A percentile compares a stretch with the other conserved stretches of the same genome.
These are phyloP conservation scores for Solanum paucissectum DNA, from an alignment of 257 asterid species.

Conservation along the genomic window DNA sequence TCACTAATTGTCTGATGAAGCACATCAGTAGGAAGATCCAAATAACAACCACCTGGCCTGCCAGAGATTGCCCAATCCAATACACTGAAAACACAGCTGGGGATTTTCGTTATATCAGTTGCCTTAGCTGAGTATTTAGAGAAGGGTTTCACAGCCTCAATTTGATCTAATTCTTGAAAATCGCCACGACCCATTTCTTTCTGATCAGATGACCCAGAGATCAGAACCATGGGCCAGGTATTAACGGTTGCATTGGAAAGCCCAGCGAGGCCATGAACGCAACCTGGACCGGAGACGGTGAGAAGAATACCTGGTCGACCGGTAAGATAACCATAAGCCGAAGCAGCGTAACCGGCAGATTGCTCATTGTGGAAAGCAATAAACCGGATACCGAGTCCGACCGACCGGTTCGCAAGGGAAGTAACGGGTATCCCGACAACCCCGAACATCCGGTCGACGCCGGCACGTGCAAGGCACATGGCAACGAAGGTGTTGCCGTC, in stretches of 20 bases:
- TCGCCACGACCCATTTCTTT: constrained; percentile 64
- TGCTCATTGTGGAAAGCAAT: constrained; percentile 95
- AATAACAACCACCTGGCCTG: constrained; percentile 76
- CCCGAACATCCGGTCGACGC: constrained; percentile 67
- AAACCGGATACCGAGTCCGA: constrained; percentile 68
- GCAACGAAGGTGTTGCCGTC: constrained; percentile 68
- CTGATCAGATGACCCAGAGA: constrained; percentile 93
- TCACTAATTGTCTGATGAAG: constrained; percentile 51
- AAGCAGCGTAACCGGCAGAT: constrained; percentile 95
- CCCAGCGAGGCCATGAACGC: constrained; percentile 95
- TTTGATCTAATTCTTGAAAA: constrained; percentile 81
- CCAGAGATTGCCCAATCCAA: constrained; percentile 50
- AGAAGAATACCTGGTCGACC: constrained; percentile 86
- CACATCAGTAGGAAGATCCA: constrained; percentile 77
- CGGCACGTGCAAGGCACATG: constrained; percentile 65
- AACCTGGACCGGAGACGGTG: constrained; percentile 93
- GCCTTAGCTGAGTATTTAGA: constrained; percentile 68
- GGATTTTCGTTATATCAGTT: constrained; percentile 47
- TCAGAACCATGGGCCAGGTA: constrained; percentile 79
- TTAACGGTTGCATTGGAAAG: constrained; percentile 72
- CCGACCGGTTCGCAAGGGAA: constrained; percentile 68
- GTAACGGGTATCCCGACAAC: constrained; percentile 91
- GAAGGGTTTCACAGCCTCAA: constrained; percentile 67
- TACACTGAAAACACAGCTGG: constrained; percentile 49
- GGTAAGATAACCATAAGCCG: constrained; percentile 88